Evolutionary conservation across 2,329 filamentous ascomycete species (phyloP), one percentile per base, ranked within the genome.

Genomic region (Ceratocystiopsis sp.): DNA sequence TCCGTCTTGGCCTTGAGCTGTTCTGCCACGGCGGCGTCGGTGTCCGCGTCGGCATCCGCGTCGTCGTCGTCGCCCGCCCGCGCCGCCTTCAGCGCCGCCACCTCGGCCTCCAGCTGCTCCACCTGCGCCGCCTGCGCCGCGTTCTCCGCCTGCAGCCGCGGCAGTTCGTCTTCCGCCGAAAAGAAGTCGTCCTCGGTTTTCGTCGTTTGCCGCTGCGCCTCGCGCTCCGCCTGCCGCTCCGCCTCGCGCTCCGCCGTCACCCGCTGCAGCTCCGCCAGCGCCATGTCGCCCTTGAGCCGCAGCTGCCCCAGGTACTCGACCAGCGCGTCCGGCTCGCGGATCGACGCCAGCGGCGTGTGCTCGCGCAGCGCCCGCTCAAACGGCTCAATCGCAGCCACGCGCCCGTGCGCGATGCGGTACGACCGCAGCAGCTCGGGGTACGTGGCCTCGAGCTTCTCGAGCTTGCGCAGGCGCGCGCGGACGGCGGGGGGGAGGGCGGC

Each of bases 401-500:
- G 78, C 45, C 83, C 76, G 63, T 98, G 89, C 16, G 91, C 91
- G 50, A 87, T 79, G 48, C 86, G 77, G 61, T 98, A 98, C 10
- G 89, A 94, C 45, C 85, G 80, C 41, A 96, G 68, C 1, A 98
- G 69, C 55, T 96, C 89, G 85, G 84, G 77, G 59, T 96, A 96
- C 45, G 82, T 84, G 6, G 76, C 69, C 56, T 95, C 89, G 17
- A 96, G 67, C 59, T 86, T 94, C 45, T 93, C 86, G n/a, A 96
- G 67, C 59, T 84, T 89, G 47, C 81, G 75, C 50, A 96, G 62
- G 57, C 80, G 87, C 29, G 74, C 68, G 45, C 74, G 75, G 25
- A 94, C 69, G 40, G 94, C 84, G 4, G 77, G 70, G 0, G 85
- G 72, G 32, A 94, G 43, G 11, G 51, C 44, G 1, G 17, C 32